Percentiles rank a stretch among this genome's conserved stretches.
phyloP scores from a whole-genome alignment of 352 stramenopile genomes.

The Phytopythium vexans region DNA sequence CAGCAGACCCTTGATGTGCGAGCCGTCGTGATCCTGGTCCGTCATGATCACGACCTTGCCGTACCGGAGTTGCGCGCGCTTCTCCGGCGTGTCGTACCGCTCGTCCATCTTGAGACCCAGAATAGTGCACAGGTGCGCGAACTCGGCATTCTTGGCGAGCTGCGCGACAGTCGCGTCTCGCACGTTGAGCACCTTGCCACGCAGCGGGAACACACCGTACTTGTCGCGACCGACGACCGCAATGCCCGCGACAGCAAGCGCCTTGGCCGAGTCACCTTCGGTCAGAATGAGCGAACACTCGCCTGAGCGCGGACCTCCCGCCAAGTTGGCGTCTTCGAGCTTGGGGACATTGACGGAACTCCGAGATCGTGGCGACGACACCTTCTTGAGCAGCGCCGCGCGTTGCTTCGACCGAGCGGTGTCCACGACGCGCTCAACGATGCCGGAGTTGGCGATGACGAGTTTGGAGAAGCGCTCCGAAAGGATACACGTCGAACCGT shows the following conservation, averaged over 20 bases:
- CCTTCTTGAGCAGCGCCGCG: slow-evolving; percentile 92
- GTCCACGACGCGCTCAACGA: slow-evolving; percentile 93
- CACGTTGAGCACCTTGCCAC: slow-evolving; percentile 94
- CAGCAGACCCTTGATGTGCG: slow-evolving; percentile 98
- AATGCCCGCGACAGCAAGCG: slow-evolving; percentile 97
- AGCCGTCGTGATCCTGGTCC: slow-evolving; percentile 99
- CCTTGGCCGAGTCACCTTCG: slow-evolving; percentile 99
- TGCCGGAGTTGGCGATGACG: slow-evolving; percentile 92
- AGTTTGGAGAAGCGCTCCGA: slow-evolving; percentile 94
- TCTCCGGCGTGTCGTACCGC: slow-evolving; percentile 92
- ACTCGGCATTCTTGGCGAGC: slow-evolving; percentile 94
- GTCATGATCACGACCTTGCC: slow-evolving; percentile 99
- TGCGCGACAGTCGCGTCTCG: slow-evolving; percentile 78
- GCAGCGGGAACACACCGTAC: slow-evolving; percentile 99
- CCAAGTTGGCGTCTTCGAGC: slow-evolving; percentile 98
- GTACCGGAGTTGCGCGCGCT: slow-evolving; percentile 93
- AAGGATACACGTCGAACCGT: slow-evolving; percentile 89
- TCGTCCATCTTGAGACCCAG: slow-evolving; percentile 97
- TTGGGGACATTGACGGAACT: slow-evolving; percentile 95
- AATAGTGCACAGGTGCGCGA: slow-evolving; percentile 96
- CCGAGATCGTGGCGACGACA: slow-evolving; percentile 34
- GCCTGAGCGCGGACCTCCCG: slow-evolving; percentile 86
- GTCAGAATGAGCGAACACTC: slow-evolving; percentile 98
- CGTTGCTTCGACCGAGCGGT: slow-evolving; percentile 94
- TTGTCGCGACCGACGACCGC: slow-evolving; percentile 97